These are phyloP conservation scores for Platanthera zijinensis DNA, from an alignment of 106 monocot genomes.

Conservation along the genomic window DNA sequence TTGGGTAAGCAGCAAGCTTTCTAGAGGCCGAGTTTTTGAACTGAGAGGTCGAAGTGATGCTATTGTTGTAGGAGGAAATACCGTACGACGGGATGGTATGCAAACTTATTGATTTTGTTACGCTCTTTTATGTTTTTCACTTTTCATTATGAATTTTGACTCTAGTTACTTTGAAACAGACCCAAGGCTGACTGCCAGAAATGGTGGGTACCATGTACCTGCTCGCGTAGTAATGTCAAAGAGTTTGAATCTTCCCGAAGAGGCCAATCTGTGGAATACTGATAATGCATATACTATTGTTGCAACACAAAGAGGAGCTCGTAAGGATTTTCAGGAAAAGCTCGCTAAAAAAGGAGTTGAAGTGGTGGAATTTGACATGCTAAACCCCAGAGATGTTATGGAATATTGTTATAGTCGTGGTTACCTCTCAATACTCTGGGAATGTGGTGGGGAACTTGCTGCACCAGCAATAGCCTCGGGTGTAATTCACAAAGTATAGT, in stretches of 20 bases:
- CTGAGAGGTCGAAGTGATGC: slow-evolving; percentile 96
- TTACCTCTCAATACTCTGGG: slow-evolving; percentile 83
- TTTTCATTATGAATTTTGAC: slow-evolving; percentile 6
- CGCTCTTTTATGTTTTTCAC: neutral
- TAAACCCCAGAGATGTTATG: slow-evolving; percentile 92
- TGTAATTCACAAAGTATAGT: slow-evolving; percentile 87
- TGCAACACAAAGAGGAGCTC: slow-evolving; percentile 86
- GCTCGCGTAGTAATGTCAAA: slow-evolving; percentile 82
- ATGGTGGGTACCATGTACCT: slow-evolving; percentile 78
- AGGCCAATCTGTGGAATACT: slow-evolving; percentile 89
- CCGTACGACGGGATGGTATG: slow-evolving; percentile 91
- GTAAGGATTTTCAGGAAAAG: slow-evolving; percentile 61
- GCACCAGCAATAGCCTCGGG: slow-evolving; percentile 84
- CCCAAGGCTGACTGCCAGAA: slow-evolving; percentile 86
- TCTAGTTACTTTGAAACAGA: slow-evolving; percentile 36
- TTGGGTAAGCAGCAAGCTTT: slow-evolving; percentile 85
- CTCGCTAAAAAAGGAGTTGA: slow-evolving; percentile 95
- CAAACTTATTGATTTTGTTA: neutral
- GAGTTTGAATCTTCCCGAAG: slow-evolving; percentile 80
- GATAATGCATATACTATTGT: slow-evolving; percentile 92
- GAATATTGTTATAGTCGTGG: slow-evolving; percentile 86
- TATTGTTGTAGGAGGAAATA: slow-evolving; percentile 93
- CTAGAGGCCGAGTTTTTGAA: slow-evolving; percentile 77
- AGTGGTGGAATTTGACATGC: slow-evolving; percentile 91
- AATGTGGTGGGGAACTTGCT: slow-evolving; percentile 79